phyloP scores from a whole-genome alignment of 1,139 yeast genomes.

The Meyerozyma athensensis region DNA sequence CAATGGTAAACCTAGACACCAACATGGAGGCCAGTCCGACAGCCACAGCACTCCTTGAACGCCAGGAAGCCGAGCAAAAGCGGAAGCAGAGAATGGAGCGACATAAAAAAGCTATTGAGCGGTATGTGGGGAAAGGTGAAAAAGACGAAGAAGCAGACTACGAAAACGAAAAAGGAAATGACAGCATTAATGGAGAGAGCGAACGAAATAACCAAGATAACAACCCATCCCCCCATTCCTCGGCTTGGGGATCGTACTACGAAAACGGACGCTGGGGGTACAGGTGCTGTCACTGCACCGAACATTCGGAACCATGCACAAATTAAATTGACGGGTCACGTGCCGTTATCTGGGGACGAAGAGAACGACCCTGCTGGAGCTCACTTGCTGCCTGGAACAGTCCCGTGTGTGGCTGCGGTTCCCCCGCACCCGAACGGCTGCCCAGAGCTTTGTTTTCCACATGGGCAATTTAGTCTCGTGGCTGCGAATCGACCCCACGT shows the following conservation, averaged over 20 bases:
- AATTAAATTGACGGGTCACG: not conserved
- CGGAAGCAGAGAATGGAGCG: slow-evolving; percentile 22
- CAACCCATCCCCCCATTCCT: slow-evolving; percentile 32
- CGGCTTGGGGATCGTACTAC: slow-evolving; percentile 48
- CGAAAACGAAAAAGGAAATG: slow-evolving; percentile 7
- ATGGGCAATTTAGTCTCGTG: slow-evolving; percentile 1
- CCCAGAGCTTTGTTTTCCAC: not conserved
- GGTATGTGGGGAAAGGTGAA: slow-evolving; percentile 32
- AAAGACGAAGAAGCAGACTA: not conserved
- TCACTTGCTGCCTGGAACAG: not conserved
- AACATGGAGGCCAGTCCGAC: slow-evolving; percentile 61
- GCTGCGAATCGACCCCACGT: slow-evolving; percentile 3
- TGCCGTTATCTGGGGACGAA: not conserved
- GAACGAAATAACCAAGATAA: slow-evolving; percentile 39
- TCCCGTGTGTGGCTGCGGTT: not conserved
- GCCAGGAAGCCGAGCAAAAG: slow-evolving; percentile 32
- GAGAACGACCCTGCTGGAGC: not conserved
- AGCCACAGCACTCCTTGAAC: slow-evolving; percentile 42
- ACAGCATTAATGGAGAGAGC: slow-evolving; percentile 16
- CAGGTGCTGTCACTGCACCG: slow-evolving; percentile 35
- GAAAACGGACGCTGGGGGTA: slow-evolving; percentile 47
- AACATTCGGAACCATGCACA: not conserved
- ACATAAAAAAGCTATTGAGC: slow-evolving; percentile 28
- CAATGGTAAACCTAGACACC: slow-evolving; percentile 37
- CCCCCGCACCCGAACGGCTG: not conserved